phyloP scores from a whole-genome alignment of 1,139 yeast species.

The Geotrichum carabidarum region DNA sequence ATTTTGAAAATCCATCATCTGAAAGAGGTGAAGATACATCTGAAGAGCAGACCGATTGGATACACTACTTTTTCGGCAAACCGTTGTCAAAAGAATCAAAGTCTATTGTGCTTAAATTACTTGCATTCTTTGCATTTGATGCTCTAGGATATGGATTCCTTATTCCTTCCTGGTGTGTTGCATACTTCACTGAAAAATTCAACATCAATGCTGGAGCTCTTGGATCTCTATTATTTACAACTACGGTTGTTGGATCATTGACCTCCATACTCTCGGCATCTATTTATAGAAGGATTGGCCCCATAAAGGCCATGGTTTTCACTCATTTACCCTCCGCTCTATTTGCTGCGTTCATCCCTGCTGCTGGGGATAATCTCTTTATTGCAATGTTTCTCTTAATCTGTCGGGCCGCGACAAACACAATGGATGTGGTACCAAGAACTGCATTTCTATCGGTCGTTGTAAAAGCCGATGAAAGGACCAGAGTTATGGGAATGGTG shows the following conservation, averaged over 20 bases:
- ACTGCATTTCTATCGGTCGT: slow-evolving; percentile 70
- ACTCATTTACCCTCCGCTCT: slow-evolving; percentile 77
- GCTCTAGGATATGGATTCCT: slow-evolving; percentile 85
- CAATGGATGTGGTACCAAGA: slow-evolving; percentile 91
- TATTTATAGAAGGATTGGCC: slow-evolving; percentile 64
- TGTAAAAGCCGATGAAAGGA: slow-evolving; percentile 57
- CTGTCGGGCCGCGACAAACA: slow-evolving; percentile 51
- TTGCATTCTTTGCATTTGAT: slow-evolving; percentile 64
- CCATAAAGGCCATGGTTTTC: slow-evolving; percentile 67
- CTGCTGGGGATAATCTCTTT: slow-evolving; percentile 26
- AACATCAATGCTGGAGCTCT: slow-evolving; percentile 34
- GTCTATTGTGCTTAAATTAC: slow-evolving; percentile 31
- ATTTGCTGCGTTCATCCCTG: slow-evolving; percentile 55
- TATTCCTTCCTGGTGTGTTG: slow-evolving; percentile 85
- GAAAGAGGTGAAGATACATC: neutral
- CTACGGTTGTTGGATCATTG: slow-evolving; percentile 55
- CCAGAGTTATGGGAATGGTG: slow-evolving; percentile 77
- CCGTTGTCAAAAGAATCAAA: slow-evolving; percentile 22
- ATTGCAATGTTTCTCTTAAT: slow-evolving; percentile 41
- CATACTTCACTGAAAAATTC: slow-evolving; percentile 50
- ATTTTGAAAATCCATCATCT: neutral
- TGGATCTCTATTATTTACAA: slow-evolving; percentile 54
- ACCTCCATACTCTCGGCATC: slow-evolving; percentile 69
- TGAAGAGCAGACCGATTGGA: neutral
- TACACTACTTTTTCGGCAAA: slow-evolving; percentile 17